Evolutionary conservation across 805 yeast species (phyloP).

Genomic region (Barnettozyma populi): DNA sequence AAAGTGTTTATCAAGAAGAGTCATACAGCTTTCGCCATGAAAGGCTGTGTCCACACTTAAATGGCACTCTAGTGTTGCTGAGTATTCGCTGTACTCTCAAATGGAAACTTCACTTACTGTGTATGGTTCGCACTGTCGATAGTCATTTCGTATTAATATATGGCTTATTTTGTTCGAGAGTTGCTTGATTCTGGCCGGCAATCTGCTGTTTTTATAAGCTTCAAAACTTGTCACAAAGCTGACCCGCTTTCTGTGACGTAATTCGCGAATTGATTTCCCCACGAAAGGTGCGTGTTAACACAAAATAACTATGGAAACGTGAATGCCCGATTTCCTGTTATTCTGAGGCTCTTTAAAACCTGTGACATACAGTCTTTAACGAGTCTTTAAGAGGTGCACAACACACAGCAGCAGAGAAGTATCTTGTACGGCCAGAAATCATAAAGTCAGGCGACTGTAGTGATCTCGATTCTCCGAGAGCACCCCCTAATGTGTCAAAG

Average conservation of each 20-base stretch:
- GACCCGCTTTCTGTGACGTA: neutral
- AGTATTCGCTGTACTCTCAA: neutral
- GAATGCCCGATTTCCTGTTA: neutral
- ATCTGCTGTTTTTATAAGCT: neutral
- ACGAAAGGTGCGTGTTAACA: neutral
- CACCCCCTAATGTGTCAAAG: too few species aligned
- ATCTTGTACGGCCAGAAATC: too few species aligned
- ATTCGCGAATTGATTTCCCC: neutral
- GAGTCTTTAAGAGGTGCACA: too few species aligned
- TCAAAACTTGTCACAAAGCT: neutral
- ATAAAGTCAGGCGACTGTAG: too few species aligned
- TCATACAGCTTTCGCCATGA: neutral
- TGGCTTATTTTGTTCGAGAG: neutral
- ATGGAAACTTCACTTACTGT: conserved; percentile 4
- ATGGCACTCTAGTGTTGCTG: neutral
- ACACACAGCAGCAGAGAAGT: too few species aligned
- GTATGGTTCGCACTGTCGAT: conserved; percentile 2
- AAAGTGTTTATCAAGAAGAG: neutral
- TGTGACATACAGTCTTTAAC: too few species aligned
- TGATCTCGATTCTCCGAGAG: too few species aligned
- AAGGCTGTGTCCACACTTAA: neutral
- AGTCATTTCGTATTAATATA: conserved; percentile 2
- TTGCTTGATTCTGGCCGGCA: neutral
- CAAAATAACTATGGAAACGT: neutral
- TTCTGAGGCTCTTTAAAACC: too few species aligned